phyloP scores from a whole-genome alignment of 768 basidiomycete genomes.

The Boletales sp. region DNA sequence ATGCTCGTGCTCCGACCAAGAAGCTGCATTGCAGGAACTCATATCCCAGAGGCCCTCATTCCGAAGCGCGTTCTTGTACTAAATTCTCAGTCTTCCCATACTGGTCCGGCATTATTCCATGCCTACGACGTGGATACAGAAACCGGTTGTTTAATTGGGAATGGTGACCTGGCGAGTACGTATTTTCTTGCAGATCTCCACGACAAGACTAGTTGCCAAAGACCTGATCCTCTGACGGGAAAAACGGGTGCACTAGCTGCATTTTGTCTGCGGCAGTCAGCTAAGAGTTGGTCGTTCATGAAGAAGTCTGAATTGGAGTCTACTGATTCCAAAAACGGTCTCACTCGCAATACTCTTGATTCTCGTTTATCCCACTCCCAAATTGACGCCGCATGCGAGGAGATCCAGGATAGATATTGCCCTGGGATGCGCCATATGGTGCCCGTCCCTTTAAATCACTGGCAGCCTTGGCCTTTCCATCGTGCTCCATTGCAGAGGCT shows the following conservation, averaged over 20 bases:
- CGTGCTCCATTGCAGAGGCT: no score
- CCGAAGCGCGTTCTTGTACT: neutral
- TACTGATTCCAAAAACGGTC: no score
- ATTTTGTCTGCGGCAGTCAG: neutral
- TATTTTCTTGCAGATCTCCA: neutral
- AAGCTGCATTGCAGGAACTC: neutral
- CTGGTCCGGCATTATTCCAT: no score
- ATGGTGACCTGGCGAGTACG: neutral
- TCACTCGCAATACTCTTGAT: no score
- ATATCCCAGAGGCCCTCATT: neutral
- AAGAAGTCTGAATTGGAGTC: neutral
- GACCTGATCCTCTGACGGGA: neutral
- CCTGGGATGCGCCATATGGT: neutral
- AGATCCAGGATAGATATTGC: neutral
- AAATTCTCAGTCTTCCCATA: neutral
- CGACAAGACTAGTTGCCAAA: neutral
- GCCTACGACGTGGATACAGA: neutral
- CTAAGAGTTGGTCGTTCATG: neutral
- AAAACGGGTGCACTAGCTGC: neutral
- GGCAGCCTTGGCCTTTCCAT: no score
- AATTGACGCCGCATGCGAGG: neutral
- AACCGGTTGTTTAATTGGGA: neutral
- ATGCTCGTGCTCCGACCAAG: neutral
- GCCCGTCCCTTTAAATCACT: no score
- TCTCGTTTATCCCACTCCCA: neutral